Base-by-base conservation (phyloP, 1,284 basidiomycete species). In the Puccinia coronata region DNA sequence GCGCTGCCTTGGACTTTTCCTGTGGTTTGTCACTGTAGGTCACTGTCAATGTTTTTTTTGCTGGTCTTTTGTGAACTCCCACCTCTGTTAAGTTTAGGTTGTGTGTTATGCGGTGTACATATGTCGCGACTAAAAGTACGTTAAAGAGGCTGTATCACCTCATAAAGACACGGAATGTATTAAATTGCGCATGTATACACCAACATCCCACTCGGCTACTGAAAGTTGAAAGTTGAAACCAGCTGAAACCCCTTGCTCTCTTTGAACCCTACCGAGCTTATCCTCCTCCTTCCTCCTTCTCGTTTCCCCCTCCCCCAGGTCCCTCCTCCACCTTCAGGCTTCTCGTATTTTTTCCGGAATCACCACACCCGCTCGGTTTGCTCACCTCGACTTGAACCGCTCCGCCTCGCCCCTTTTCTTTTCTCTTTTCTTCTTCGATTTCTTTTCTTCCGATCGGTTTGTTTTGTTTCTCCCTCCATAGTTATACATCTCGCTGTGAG, bases 311-410 rank as follows among this genome's bases (percentile, higher is more conserved):
- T 31, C 39, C 31, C 39, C 23, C 43, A 23, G n/a, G 25, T 36
- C 69, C 43, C 69, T 49, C 23, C 43, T 70, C 69, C 69, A 43
- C 28, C 43, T 31, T 36, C n/a, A n/a, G n/a, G n/a, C 65, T 43
- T 34, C 8, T 41, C 39, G 2, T 51, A 18, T 28, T 34, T 63
- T 23, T 63, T 34, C 31, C 43, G n/a, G n/a, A 16, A 25, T 43
- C 67, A 25, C 31, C 28, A 39, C 86, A 82, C 83, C 85, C 83
- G 86, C 86, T 84, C 86, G 87, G 82, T 82, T 86, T 84, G 86
- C 86, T 51, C 86, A 87, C 79, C 87, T 87, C 83, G 86, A 86
- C 82, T 87, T 87, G 16, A 47, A 47, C 6, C 43, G 16, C 9
- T 8, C 6, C 86, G 86, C 86, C 82, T 86, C 87, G 86, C 87